A percentile compares a stretch with the other conserved stretches of the same genome.
phyloP scores from a whole-genome alignment of 2,329 filamentous ascomycete species.

The Chrysoporthe puriensis region DNA sequence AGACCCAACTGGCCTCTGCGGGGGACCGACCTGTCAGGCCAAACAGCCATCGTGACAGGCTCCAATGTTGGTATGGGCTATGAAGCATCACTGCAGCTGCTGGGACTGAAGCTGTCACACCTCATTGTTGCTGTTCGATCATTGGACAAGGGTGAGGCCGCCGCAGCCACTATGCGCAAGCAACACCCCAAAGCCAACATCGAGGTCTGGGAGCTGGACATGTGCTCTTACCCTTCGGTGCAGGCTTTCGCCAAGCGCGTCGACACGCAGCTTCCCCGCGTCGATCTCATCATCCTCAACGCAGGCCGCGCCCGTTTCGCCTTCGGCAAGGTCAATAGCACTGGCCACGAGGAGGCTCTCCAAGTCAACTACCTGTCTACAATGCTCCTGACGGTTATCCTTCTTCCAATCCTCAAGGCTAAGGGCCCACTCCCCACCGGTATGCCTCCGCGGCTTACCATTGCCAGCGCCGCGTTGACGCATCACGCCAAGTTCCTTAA shows the following conservation, averaged over 20 bases:
- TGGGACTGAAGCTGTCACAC: slow-evolving; percentile 38
- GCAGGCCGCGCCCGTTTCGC: slow-evolving; percentile 41
- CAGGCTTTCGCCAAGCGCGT: slow-evolving; percentile 44
- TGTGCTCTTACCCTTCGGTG: slow-evolving; percentile 50
- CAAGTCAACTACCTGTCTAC: slow-evolving; percentile 47
- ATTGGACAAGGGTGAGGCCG: slow-evolving; percentile 35
- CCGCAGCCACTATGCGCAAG: slow-evolving; percentile 23
- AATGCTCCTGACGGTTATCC: slow-evolving; percentile 38
- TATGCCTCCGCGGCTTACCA: slow-evolving; percentile 35
- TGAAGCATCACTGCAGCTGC: slow-evolving; percentile 44
- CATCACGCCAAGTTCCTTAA: slow-evolving; percentile 34
- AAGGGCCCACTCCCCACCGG: slow-evolving; percentile 26
- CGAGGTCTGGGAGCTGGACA: slow-evolving; percentile 54
- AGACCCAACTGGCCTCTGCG: too few species aligned
- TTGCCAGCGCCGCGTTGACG: slow-evolving; percentile 38
- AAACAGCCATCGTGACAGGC: slow-evolving; percentile 47
- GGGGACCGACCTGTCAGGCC: not conserved
- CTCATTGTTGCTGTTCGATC: slow-evolving; percentile 48
- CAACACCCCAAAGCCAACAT: slow-evolving; percentile 39
- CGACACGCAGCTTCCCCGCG: slow-evolving; percentile 37
- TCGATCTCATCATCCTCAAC: slow-evolving; percentile 52
- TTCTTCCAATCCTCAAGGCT: slow-evolving; percentile 40
- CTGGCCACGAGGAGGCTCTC: slow-evolving; percentile 45
- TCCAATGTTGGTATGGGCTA: slow-evolving; percentile 48
- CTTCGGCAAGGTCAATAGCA: slow-evolving; percentile 34